Evolutionary conservation across 306 rosid species (phyloP), one percentile per base, ranked within the genome.

Genomic region (Pterocarpus macrocarpus): DNA sequence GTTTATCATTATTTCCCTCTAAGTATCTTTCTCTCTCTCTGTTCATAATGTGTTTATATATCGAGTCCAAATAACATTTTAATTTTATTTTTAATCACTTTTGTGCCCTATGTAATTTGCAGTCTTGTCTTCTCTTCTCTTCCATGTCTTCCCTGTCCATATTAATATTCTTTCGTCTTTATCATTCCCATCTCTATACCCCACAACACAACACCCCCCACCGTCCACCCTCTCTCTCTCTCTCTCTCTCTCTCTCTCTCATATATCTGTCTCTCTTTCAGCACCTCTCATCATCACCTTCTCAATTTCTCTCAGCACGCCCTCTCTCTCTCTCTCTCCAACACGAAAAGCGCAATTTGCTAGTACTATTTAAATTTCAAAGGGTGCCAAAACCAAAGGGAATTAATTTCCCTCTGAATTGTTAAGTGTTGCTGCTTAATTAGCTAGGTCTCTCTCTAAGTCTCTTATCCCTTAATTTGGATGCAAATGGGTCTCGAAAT

Each of bases 401-500:
- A 57, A 35, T 61, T 69, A 47, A 8, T 13, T 50, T 2, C 62
- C 41, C 33, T 57, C 61, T 22, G n/a, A 5, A n/a, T 62, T 70
- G 22, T 12, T 7, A 22, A 45, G 44, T 13, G 41, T 38, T 38
- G 41, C 41, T 38, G 4, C 41, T 38, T 38, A 76, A 36, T 33
- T 9, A 34, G 39, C 5, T 5, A 41, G 6, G 2, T 7, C 41
- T 38, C 41, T 38, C 41, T 38, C 4, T 0, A 4, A 38, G 4
- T 16, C 7, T 3, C 36, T 9, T 14, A 7, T 15, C 34, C 15
- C 64, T 62, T 39, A 43, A 43, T 7, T 50, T 56, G 4, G 14
- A 30, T 8, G 8, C 17, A 65, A 53, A 89, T 92, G 97, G 95
- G 93, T 75, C 69, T 86, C 7, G 80, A 88, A 49, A 35, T 82